Conservation (phyloP, 208 protist genomes). For the Acanthamoeba lenticulata region DNA sequence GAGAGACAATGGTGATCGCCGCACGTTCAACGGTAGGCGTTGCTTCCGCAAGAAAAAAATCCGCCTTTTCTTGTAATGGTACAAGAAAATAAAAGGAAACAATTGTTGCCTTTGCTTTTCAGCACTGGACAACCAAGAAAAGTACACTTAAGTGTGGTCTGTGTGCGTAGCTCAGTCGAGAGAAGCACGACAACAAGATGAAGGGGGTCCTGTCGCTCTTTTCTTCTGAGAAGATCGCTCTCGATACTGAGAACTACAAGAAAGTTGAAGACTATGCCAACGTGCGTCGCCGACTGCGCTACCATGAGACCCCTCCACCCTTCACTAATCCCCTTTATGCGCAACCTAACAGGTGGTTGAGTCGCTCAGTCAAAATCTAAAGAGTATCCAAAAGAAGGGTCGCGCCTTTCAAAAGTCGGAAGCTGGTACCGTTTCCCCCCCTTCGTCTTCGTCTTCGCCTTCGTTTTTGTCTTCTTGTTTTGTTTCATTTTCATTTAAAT, state of each 20-base stretch:
- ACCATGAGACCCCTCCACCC: neutral
- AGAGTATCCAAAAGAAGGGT: neutral
- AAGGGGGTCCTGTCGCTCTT: slow-evolving; percentile 1
- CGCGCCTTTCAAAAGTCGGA: neutral
- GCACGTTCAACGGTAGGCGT: too few species aligned
- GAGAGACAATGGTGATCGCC: too few species aligned
- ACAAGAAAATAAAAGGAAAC: too few species aligned
- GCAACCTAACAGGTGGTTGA: neutral
- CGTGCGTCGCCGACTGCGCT: neutral
- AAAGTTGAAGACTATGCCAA: neutral
- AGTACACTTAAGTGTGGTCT: too few species aligned
- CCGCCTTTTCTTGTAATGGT: neutral
- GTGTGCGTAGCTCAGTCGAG: neutral
- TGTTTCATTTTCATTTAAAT: neutral
- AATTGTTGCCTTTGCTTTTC: too few species aligned
- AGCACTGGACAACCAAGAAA: too few species aligned
- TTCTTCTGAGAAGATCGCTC: neutral
- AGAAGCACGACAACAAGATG: neutral
- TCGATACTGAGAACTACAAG: neutral
- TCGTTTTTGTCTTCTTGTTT: neutral
- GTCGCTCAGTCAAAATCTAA: neutral
- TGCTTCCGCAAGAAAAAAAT: neutral
- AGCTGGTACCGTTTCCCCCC: neutral
- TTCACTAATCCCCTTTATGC: neutral
- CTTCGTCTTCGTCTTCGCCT: neutral